Evolutionary conservation across 345 rosid genomes (phyloP).

Genomic region (Diplotaxis tenuifolia): DNA sequence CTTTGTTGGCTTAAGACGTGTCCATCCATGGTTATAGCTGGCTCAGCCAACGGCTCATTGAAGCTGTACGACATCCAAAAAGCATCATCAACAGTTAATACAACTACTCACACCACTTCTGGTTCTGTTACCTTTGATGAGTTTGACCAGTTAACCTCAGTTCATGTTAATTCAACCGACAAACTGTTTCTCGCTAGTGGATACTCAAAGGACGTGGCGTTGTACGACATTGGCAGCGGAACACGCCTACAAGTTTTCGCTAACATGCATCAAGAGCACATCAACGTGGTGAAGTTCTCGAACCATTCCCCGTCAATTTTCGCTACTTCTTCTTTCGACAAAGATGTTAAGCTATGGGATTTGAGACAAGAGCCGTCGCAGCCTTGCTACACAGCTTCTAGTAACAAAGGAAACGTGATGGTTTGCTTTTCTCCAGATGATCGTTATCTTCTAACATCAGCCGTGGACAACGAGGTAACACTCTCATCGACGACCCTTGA

Average conservation of each 20-base stretch:
- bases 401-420: constrained; percentile 93
- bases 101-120: constrained; percentile 33
- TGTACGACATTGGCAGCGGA: constrained; percentile 77
- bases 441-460: constrained; percentile 90
- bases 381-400: constrained; percentile 79
- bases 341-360: constrained; percentile 90
- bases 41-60: constrained; percentile 91
- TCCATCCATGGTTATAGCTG: constrained; percentile 93
- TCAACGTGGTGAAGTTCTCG: constrained; percentile 88
- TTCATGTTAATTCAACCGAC: constrained; percentile 84
- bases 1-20: constrained; percentile 90
- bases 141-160: constrained; percentile 87
- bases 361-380: constrained; percentile 71
- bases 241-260: constrained; percentile 70
- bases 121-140: constrained; percentile 72
- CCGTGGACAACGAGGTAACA: constrained; percentile 96
- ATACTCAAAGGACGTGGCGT: constrained; percentile 78
- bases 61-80: constrained; percentile 67
- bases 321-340: constrained; percentile 97
- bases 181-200: constrained; percentile 93
- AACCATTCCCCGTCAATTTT: constrained; percentile 83
- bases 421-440: constrained; percentile 99
- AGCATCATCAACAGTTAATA: constrained; percentile 39
- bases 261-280: constrained; percentile 87
- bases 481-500: not conserved